Conservation (phyloP, 305 asterid species). For the Nicotiana rustica region DNA sequence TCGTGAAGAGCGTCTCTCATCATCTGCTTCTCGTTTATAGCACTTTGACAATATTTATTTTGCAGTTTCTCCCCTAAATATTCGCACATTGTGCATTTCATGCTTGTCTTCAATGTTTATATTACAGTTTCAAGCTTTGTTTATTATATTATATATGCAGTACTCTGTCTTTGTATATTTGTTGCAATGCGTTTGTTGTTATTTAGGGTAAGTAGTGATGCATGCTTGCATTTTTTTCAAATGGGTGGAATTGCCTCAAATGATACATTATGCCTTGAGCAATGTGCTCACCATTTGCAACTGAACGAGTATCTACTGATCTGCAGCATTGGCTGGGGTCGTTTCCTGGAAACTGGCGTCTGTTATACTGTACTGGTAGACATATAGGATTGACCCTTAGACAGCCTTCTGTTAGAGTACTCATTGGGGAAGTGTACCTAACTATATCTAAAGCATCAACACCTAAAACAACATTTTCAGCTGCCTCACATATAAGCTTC, state of each 20-base stretch:
- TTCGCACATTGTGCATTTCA: conserved; percentile 14
- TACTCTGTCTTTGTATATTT: neutral
- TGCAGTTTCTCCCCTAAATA: conserved; percentile 6
- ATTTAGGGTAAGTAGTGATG: neutral
- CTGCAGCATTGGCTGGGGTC: conserved; percentile 80
- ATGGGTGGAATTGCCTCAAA: conserved; percentile 1
- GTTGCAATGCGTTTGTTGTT: neutral
- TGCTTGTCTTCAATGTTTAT: neutral
- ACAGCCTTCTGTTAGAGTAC: conserved; percentile 74
- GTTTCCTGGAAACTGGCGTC: conserved; percentile 97
- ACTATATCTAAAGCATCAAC: conserved; percentile 60
- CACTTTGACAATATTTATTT: conserved; percentile 18
- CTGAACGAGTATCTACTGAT: conserved; percentile 30
- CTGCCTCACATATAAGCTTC: conserved; percentile 70
- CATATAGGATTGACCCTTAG: conserved; percentile 90
- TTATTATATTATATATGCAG: neutral
- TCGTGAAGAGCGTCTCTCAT: neutral
- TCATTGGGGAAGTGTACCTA: conserved; percentile 73
- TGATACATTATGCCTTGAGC: conserved; percentile 28
- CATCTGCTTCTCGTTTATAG: conserved; percentile 4
- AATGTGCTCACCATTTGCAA: conserved; percentile 13
- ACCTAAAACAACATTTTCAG: conserved; percentile 64
- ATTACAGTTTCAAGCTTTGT: neutral
- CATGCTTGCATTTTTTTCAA: neutral
- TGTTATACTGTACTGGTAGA: conserved; percentile 83